phyloP scores from a whole-genome alignment of 768 basidiomycete species.

The Rhodosporidiobolus sp. region DNA sequence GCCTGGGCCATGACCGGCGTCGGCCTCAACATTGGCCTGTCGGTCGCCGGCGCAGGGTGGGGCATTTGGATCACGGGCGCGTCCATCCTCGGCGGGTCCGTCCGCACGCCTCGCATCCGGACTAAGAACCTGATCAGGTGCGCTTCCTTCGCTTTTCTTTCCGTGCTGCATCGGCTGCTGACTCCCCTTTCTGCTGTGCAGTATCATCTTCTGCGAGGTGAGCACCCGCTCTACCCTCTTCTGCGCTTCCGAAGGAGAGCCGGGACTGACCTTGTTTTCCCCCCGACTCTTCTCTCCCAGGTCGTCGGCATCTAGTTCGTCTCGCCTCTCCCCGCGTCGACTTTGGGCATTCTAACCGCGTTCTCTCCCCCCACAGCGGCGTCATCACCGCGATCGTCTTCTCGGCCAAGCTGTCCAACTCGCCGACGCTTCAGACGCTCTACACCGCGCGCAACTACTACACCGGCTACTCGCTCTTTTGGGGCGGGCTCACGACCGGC shows the following conservation, averaged over 20 bases:
- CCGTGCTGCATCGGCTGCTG: not conserved
- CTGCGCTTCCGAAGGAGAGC: too few species aligned
- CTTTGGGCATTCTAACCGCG: not conserved
- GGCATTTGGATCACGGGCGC: slow-evolving; percentile 95
- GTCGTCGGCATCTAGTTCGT: slow-evolving; percentile 98
- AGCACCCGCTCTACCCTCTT: not conserved
- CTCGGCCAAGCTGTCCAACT: slow-evolving; percentile 66
- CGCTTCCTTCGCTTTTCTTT: slow-evolving; percentile 34
- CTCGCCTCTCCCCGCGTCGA: not conserved
- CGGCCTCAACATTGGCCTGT: slow-evolving; percentile 86
- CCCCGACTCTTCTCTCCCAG: slow-evolving; percentile 91
- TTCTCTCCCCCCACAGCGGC: slow-evolving; percentile 3
- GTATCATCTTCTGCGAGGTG: slow-evolving; percentile 96
- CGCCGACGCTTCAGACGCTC: slow-evolving; percentile 61
- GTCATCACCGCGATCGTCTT: slow-evolving; percentile 92
- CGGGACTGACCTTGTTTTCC: not conserved
- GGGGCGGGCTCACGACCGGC: slow-evolving; percentile 93
- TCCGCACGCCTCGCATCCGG: slow-evolving; percentile 83
- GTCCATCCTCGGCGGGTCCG: slow-evolving; percentile 95
- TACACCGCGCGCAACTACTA: slow-evolving; percentile 88
- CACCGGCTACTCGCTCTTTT: slow-evolving; percentile 93
- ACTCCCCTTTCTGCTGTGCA: slow-evolving; percentile 46
- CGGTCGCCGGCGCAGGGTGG: slow-evolving; percentile 94
- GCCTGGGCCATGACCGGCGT: slow-evolving; percentile 88
- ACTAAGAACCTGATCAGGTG: slow-evolving; percentile 98